Percentiles rank a stretch among this genome's conserved stretches.
phyloP scores from a whole-genome alignment of 768 basidiomycete genomes.

The Floccularia luteovirens region DNA sequence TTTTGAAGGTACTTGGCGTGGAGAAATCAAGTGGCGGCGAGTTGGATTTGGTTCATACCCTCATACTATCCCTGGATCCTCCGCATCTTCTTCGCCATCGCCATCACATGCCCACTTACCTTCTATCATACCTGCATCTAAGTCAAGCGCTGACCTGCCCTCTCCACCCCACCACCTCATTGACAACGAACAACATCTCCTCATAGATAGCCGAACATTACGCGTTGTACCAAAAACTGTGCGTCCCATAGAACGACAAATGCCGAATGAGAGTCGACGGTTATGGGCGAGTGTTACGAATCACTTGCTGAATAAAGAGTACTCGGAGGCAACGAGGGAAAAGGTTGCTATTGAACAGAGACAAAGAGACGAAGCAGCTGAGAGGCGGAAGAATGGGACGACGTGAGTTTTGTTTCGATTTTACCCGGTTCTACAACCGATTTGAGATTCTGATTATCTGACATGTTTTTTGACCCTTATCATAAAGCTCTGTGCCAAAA shows the following conservation, averaged over 20 bases:
- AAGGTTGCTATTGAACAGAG: conserved; percentile 91
- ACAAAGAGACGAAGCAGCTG: conserved; percentile 85
- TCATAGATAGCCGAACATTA: conserved; percentile 73
- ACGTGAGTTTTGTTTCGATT: conserved; percentile 51
- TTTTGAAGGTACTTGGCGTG: conserved; percentile 87
- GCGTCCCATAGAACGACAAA: conserved; percentile 74
- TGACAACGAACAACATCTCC: conserved; percentile 49
- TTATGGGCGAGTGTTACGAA: conserved; percentile 84
- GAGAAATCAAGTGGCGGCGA: conserved; percentile 72
- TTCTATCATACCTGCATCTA: conserved; percentile 23
- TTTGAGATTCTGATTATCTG: conserved; percentile 1
- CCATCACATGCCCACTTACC: conserved; percentile 32
- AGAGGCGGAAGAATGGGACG: conserved; percentile 73
- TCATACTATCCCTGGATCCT: conserved; percentile 27
- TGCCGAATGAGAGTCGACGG: conserved; percentile 73
- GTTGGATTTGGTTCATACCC: conserved; percentile 39
- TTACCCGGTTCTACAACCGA: conserved; percentile 1
- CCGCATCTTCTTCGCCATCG: conserved; percentile 41
- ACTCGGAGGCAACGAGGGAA: conserved; percentile 82
- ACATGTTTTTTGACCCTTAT: not conserved
- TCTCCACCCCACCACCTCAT: too few species aligned
- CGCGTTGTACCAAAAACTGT: conserved; percentile 76
- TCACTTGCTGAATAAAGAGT: conserved; percentile 76
- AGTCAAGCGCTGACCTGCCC: conserved; percentile 37
- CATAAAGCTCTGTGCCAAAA: conserved; percentile 64